These are phyloP conservation scores for Biscogniauxia marginata DNA, from an alignment of 2,329 filamentous ascomycete genomes.

Conservation along the genomic window DNA sequence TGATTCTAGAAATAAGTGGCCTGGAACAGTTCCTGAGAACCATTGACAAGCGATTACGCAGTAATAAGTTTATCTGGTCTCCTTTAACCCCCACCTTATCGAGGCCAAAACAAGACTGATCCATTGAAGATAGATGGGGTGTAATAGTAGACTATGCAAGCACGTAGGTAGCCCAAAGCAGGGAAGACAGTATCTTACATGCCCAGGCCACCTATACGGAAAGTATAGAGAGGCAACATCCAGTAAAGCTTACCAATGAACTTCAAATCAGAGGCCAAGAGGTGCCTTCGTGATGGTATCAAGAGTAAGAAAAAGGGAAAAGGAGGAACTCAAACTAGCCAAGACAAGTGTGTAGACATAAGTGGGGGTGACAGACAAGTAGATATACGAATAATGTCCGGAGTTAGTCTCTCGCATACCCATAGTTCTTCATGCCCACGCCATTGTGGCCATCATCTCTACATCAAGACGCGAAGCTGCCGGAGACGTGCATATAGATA, in stretches of 20 bases:
- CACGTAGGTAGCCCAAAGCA: not conserved
- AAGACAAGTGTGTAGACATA: not conserved
- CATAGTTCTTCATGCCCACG: not conserved
- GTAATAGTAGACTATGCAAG: not conserved
- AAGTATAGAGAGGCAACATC: not conserved
- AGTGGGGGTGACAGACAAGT: not conserved
- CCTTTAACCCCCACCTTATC: not conserved
- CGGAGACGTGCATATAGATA: not conserved
- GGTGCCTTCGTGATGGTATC: not conserved
- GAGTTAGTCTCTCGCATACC: not conserved
- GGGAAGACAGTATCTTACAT: not conserved
- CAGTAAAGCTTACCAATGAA: not conserved
- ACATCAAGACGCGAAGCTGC: not conserved
- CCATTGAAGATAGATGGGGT: not conserved
- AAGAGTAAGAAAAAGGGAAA: not conserved
- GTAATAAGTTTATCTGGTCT: not conserved
- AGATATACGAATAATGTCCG: not conserved
- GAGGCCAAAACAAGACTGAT: not conserved
- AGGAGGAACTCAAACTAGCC: not conserved
- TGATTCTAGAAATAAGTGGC: not conserved
- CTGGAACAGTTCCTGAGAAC: not conserved
- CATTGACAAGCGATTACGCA: not conserved
- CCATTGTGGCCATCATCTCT: not conserved
- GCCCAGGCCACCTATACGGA: not conserved
- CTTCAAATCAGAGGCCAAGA: not conserved